These are phyloP conservation scores for Chenopodium formosanum DNA, from an alignment of 148 eudicot species.

Conservation along the genomic window DNA sequence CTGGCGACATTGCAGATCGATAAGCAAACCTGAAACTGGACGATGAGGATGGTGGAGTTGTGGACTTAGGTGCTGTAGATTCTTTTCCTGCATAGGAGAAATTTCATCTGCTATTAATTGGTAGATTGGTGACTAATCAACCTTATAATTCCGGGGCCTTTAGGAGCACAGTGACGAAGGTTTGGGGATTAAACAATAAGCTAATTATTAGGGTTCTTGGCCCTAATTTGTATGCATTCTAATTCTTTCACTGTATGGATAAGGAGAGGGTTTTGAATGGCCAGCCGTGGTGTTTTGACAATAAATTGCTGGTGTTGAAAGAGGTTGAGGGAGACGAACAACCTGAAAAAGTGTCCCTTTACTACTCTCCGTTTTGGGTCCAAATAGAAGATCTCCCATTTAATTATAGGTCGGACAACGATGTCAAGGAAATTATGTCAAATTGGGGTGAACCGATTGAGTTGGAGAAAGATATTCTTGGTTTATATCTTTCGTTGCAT, in stretches of 20 bases:
- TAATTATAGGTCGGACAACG: not conserved
- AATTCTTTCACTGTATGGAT: not conserved
- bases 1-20: too few relatives aligned
- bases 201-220: not conserved
- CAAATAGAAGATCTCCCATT: not conserved
- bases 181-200: too few relatives aligned
- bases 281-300: not conserved
- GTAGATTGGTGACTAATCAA: too few relatives aligned
- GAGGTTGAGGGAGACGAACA: not conserved
- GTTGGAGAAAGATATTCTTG: not conserved
- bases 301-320: not conserved
- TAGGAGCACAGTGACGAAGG: too few relatives aligned
- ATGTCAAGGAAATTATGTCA: not conserved
- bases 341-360: not conserved
- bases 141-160: too few relatives aligned
- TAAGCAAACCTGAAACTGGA: too few relatives aligned
- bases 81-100: too few relatives aligned
- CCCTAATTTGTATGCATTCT: not conserved
- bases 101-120: too few relatives aligned
- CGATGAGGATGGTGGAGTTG: too few relatives aligned
- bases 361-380: not conserved
- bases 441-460: not conserved
- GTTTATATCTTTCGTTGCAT: not conserved
- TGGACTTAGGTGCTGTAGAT: too few relatives aligned
- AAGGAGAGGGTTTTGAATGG: not conserved